Evolutionary conservation across 225 moss, liverwort and hornwort genomes (phyloP), one percentile per base, ranked within the genome.

Genomic region (Pleurozium schreberi): DNA sequence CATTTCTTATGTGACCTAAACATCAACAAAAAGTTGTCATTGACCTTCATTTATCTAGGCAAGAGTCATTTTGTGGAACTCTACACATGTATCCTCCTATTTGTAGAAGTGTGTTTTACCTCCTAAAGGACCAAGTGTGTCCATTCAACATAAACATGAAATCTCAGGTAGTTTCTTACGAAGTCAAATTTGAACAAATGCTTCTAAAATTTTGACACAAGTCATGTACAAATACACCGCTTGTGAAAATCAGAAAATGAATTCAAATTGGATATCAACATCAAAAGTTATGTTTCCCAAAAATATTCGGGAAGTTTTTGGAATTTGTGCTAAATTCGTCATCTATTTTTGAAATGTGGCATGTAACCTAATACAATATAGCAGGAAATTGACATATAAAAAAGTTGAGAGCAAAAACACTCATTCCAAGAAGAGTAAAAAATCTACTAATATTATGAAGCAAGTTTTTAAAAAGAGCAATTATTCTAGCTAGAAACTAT

Each of bases 121-220:
- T 0, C 8, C 13, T 52, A 14, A 36, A 53, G 22, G 34, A 34
- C 2, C 5, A 36, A 52, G 2, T n/a, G n/a, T 36, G 23, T 14
- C 52, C 2, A 34, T 21, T 34, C 3, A 50, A 52, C 1, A 0
- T 7, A 52, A 0, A 0, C 2, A 21, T 38, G 2, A 38, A 36
- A 14, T 23, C 23, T 77, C 0, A 0, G 0, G 3, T 71, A 14
- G 14, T 1, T 36, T 15, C 2, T 14, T 0, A 53, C 0, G 3
- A 22, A 77, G 8, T 53, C 36, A 53, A 36, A 53, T 53, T 77
- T 53, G 23, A 53, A 53, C 6, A 49, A 31, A 30, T 49, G 3
- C 14, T 49, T 18, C 7, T 2, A 47, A 75, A 16, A 17, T 18
- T 74, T 74, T 30, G 30, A 31, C 11, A 53, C 23, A 38, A 53